Evolutionary conservation across 2,329 filamentous ascomycete genomes (phyloP), one percentile per base, ranked within the genome.

Genomic region (Teratosphaeria destructans): DNA sequence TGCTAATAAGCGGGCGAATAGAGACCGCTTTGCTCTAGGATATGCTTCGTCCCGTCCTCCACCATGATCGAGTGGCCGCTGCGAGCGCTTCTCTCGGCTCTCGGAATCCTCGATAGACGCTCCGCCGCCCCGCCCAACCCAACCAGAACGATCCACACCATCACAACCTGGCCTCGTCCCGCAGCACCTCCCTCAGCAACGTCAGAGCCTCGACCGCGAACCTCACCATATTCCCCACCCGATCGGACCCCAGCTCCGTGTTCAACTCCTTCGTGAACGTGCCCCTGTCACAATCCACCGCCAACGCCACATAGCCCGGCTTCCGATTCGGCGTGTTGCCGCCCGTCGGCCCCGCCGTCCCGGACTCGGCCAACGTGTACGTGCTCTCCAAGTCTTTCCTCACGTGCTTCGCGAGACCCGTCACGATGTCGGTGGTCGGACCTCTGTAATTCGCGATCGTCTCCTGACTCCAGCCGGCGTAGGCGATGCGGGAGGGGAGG

Each of bases 261-360:
- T 82, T 77, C 32, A 83, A 66, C 70, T 86, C 84, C 58, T 76
- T 77, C 57, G 76, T 81, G 60, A 78, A 76, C 0, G 75, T 79
- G 0, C 79, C 82, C n/a, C 72, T 72, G 19, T 80, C 77, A 14
- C 76, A 77, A 26, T 78, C 78, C 7, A 86, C 81, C n/a, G 83
- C 83, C 43, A 87, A 69, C 16, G 84, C 83, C 32, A 86, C 82
- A 75, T 85, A 86, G 1, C 84, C 84, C 74, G 83, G 84, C 39
- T 76, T 81, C 47, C 84, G 72, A 68, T 85, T 86, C 62, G 72
- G 75, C 53, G 79, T 81, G 32, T 71, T 72, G 0, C 83, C 84
- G 12, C 81, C 82, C 0, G 81, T 84, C 8, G 84, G 84, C 0
- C 84, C 84, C n/a, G 84, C 84, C 2, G 83, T 86, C 0, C 84